phyloP scores from a whole-genome alignment of 1,139 yeast genomes.

The Magnusiomyces fungicola region DNA sequence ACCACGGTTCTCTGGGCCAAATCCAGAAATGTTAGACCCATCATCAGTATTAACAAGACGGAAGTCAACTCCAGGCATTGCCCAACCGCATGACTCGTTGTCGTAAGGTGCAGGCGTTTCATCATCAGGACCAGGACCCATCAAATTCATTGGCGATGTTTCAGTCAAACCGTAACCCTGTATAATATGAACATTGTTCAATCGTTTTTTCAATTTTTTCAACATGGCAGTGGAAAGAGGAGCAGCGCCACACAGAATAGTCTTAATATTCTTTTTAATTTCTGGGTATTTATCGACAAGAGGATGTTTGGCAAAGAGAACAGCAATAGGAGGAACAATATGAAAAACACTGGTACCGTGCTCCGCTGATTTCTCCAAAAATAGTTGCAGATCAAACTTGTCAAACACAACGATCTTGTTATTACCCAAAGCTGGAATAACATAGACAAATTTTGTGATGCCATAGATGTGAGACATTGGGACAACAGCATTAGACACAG shows the following conservation, averaged over 20 bases:
- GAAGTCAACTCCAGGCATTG: slow-evolving; percentile 38
- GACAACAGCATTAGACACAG: slow-evolving; percentile 22
- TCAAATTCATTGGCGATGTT: slow-evolving; percentile 31
- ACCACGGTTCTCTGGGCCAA: slow-evolving; percentile 47
- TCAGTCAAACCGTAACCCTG: slow-evolving; percentile 79
- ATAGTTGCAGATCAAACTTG: slow-evolving; percentile 29
- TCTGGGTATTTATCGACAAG: slow-evolving; percentile 29
- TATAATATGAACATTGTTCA: slow-evolving; percentile 20
- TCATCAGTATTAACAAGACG: slow-evolving; percentile 37
- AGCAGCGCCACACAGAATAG: slow-evolving; percentile 34
- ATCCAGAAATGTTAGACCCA: slow-evolving; percentile 48
- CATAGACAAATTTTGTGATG: slow-evolving; percentile 25
- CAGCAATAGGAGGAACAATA: slow-evolving; percentile 36
- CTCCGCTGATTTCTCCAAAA: slow-evolving; percentile 26
- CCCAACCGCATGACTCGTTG: slow-evolving; percentile 41
- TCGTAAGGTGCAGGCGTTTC: too few species aligned
- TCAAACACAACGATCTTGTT: slow-evolving; percentile 27
- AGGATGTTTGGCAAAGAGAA: slow-evolving; percentile 34
- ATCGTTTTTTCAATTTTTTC: slow-evolving; percentile 22
- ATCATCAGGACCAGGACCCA: slow-evolving; percentile 15
- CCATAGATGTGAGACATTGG: slow-evolving; percentile 38
- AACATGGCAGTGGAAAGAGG: slow-evolving; percentile 30
- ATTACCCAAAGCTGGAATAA: slow-evolving; percentile 22
- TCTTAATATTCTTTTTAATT: slow-evolving; percentile 21
- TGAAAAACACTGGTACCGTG: slow-evolving; percentile 26